Conservation (phyloP, 73 alveolate genomes). For the Blepharisma stoltei region DNA sequence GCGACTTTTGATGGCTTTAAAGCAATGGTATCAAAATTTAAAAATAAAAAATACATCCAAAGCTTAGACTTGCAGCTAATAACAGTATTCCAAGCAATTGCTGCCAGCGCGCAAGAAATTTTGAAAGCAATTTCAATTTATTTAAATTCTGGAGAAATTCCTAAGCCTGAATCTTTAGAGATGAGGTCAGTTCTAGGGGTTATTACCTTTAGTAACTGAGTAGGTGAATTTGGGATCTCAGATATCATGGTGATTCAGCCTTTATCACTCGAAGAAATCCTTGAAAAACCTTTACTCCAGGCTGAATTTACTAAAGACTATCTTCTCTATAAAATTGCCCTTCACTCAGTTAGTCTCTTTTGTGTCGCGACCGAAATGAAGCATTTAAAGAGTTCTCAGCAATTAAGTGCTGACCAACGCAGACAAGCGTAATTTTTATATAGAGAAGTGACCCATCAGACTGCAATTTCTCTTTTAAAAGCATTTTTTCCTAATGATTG, state of each 20-base stretch:
- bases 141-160: background rate
- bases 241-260: constrained; percentile 23
- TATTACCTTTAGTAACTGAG: constrained; percentile 3
- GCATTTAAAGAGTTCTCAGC: constrained; percentile 6
- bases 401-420: background rate
- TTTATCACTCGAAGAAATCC: background rate
- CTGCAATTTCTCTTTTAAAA: background rate
- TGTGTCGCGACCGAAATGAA: constrained; percentile 25
- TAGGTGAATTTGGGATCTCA: background rate
- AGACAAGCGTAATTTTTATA: background rate
- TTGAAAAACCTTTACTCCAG: constrained; percentile 27
- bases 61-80: background rate
- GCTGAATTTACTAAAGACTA: constrained; percentile 23
- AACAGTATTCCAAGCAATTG: background rate
- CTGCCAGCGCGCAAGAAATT: background rate
- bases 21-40: background rate
- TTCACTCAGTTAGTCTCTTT: background rate
- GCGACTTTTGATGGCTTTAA: constrained; percentile 3
- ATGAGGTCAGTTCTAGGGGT: constrained; percentile 27
- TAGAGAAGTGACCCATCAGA: constrained; percentile 25
- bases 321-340: constrained; percentile 17
- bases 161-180: constrained; percentile 13
- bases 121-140: background rate
- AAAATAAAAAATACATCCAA: background rate
- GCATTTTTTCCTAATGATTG: constrained; percentile 22